Base-by-base conservation (phyloP, 768 basidiomycete species). In the Lactarius pseudohatsudake region DNA sequence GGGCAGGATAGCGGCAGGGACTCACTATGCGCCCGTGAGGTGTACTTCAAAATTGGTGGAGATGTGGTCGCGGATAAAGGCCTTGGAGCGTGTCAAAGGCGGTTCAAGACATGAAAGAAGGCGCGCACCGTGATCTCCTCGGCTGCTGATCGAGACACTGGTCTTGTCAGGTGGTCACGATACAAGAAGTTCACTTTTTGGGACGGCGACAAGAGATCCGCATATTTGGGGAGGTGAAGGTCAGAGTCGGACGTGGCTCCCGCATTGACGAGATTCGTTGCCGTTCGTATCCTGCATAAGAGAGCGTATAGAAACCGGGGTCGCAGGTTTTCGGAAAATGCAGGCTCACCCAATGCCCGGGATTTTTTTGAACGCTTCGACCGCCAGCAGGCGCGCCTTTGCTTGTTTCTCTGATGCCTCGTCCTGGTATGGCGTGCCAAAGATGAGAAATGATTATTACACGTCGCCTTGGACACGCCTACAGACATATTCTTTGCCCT, bases 11-110 rank as follows among this genome's bases (percentile, higher is more conserved):
- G 11, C 11, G n/a, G n/a, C 45, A 32, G 45, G 41, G 11, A 75
- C 88, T 73, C 72, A 89, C 88, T 87, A 85, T 75, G 79, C 79
- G 11, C 86, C 87, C 0, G 79, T 79, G n/a, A 86, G 71, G 36
- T 80, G 71, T 20, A 84, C 68, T 64, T 86, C 83, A 68, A 81
- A 85, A 55, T 79, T 81, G 22, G 78, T 72, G 43, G 81, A 79
- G 7, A 87, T 67, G 64, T 78, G 79, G 18, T 81, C 76, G 38
- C 75, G 77, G 61, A 86, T 78, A 59, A 85, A 86, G 59, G 78
- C 76, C 87, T 88, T 60, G 2, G 22, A 26, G 11, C 7, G 34
- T 22, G 28, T 13, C n/a, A 64, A 26, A 1, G 58, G 16, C n/a
- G 36, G 6, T 5, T 11, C 26, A 13, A 43, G 28, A 56, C 20